A percentile compares a stretch with the other conserved stretches of the same genome.
Evolutionary conservation across 1,284 basidiomycete genomes (phyloP).

Genomic region (Stygiomarasmius scandens): DNA sequence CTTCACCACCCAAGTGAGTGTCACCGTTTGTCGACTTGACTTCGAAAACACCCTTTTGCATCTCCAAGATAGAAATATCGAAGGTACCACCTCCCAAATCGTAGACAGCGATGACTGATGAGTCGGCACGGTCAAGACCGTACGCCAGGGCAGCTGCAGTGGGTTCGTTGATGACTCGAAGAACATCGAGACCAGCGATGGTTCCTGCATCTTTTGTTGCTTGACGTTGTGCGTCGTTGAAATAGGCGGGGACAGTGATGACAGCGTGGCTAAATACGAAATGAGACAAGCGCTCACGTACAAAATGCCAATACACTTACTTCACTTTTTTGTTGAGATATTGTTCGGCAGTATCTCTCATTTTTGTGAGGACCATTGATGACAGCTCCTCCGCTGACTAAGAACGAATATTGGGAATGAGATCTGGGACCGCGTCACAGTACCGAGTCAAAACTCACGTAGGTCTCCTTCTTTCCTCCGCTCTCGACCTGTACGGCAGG

Average conservation of each 20-base stretch:
- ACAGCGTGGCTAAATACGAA: slow-evolving; percentile 65
- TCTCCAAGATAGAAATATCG: slow-evolving; percentile 98
- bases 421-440: background rate
- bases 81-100: slow-evolving; percentile 95
- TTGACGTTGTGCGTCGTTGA: slow-evolving; percentile 98
- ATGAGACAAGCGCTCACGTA: slow-evolving; percentile 8
- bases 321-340: slow-evolving; percentile 93
- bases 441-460: slow-evolving; percentile 50
- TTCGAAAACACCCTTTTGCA: slow-evolving; percentile 99
- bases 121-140: slow-evolving; percentile 85
- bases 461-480: slow-evolving; percentile 65
- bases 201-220: slow-evolving; percentile 98
- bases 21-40: slow-evolving; percentile 99
- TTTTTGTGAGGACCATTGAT: slow-evolving; percentile 88
- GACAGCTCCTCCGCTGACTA: slow-evolving; percentile 83
- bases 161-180: slow-evolving; percentile 98
- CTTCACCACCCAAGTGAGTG: slow-evolving; percentile 98
- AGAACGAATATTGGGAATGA: slow-evolving; percentile 9
- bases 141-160: slow-evolving; percentile 98
- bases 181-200: slow-evolving; percentile 95
- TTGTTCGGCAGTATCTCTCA: slow-evolving; percentile 93
- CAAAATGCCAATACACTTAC: slow-evolving; percentile 51
- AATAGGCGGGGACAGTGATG: slow-evolving; percentile 96
- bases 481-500: slow-evolving; percentile 84
- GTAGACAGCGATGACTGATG: slow-evolving; percentile 93